These are phyloP conservation scores for Fusarium praegraminearum DNA, from an alignment of 2,329 filamentous ascomycete species.

Conservation along the genomic window DNA sequence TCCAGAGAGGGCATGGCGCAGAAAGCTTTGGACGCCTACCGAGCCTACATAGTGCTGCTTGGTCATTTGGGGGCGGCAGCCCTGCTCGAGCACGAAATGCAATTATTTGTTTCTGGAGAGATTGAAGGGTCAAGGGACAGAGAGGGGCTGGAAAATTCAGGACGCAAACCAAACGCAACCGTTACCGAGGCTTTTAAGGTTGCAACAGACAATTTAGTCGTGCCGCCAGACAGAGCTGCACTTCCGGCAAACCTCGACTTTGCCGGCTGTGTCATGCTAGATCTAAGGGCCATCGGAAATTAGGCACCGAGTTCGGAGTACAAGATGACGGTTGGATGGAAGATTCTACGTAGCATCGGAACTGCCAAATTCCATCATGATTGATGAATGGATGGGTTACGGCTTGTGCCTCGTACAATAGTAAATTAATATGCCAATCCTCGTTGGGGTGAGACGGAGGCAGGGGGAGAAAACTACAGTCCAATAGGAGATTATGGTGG, in stretches of 20 bases:
- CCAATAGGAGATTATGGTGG: conserved; percentile 28
- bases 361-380: conserved; percentile 1
- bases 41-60: conserved; percentile 48
- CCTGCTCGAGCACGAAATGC: conserved; percentile 51
- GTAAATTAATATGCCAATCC: conserved; percentile 22
- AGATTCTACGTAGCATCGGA: conserved; percentile 32
- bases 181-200: conserved; percentile 31
- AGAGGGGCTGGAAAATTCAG: not conserved
- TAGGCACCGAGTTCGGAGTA: conserved; percentile 18
- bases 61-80: conserved; percentile 50
- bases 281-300: conserved; percentile 35
- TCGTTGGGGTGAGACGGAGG: conserved; percentile 31
- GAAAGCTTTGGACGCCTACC: conserved; percentile 37
- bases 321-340: conserved; percentile 16
- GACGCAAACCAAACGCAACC: conserved; percentile 3
- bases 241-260: conserved; percentile 31
- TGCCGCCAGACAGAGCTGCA: conserved; percentile 28
- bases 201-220: conserved; percentile 36
- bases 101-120: conserved; percentile 17
- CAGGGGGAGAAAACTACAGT: conserved; percentile 15
- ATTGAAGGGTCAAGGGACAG: conserved; percentile 6
- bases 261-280: conserved; percentile 37
- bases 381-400: conserved; percentile 30
- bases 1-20: not conserved
- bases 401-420: conserved; percentile 25